Base-by-base conservation (phyloP, 1,284 basidiomycete species). In the Volvariella surrecta region DNA sequence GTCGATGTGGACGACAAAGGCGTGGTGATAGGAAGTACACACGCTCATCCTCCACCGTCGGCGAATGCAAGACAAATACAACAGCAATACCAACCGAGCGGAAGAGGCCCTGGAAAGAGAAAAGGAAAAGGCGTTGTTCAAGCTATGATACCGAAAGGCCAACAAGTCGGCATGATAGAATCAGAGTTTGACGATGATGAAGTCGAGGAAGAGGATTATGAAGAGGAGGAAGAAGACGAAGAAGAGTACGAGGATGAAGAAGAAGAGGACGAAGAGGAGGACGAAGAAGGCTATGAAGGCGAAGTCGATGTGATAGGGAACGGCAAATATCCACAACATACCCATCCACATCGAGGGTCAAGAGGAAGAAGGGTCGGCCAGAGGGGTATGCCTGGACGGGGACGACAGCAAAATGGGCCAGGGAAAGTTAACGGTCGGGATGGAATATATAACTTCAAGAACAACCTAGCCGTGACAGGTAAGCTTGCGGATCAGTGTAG, bases 1-100 rank as follows among this genome's bases (percentile, higher is more conserved):
- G 92, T 99, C 58, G 94, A 96, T 61, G 77, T 97, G 49, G 93
- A 97, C 71, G 85, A 89, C 62, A 85, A 87, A 55, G 91, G 91
- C 42, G 76, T 80, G 45, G 82, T 95, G 53, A 77, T 93, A 48
- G 24, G 24, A 28, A 28, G 24, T 11, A 79, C 78, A 37, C 73
- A 76, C 53, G 65, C 74, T 48, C 70, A 71, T 45, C 61, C 66
- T 50, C 57, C 58, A 39, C 70, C 64, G 39, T 59, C 64, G 48
- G 58, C 70, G 46, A 59, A 68, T 41, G 66, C 63, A 46, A 60
- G 59, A 34, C 57, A 64, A 50, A 65, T 54, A 16, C 48, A 37
- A 42, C 42, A 43, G 30, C 48, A 50, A 40, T 55, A 49, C 32
- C 51, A 52, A 54, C 54, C 6, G 24, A 28, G 24, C 24, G 24